Percentiles rank a stretch among this genome's conserved stretches.
Conservation (phyloP, 306 rosid species). For the Prosopis cineraria region DNA sequence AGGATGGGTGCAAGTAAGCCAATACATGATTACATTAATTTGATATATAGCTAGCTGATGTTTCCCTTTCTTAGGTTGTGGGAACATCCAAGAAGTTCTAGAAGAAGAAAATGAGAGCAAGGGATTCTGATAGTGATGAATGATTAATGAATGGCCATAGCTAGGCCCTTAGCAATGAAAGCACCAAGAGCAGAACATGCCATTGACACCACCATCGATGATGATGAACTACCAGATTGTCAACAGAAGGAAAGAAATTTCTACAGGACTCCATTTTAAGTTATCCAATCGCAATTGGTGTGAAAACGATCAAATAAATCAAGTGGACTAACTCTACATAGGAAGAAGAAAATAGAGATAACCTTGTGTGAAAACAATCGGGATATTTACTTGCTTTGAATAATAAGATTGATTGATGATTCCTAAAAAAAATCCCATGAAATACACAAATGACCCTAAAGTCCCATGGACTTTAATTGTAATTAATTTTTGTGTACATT, state of each 20-base stretch:
- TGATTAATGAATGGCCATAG: constrained; percentile 46
- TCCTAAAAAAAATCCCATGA: too few species aligned
- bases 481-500: too few species aligned
- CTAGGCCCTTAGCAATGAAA: too few species aligned
- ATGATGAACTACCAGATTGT: constrained; percentile 48
- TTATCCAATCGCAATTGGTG: too few species aligned
- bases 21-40: neutral
- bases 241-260: constrained; percentile 67
- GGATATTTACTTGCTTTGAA: too few species aligned
- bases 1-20: constrained; percentile 22
- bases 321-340: too few species aligned
- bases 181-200: constrained; percentile 45
- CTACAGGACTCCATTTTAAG: constrained; percentile 70
- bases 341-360: too few species aligned
- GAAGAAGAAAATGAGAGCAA: constrained; percentile 42
- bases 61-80: constrained; percentile 46
- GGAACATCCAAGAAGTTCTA: constrained; percentile 59
- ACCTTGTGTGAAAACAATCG: too few species aligned
- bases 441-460: too few species aligned
- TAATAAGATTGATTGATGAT: too few species aligned
- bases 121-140: constrained; percentile 55
- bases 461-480: too few species aligned
- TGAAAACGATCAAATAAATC: too few species aligned
- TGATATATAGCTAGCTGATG: neutral
- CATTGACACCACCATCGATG: constrained; percentile 71